Percentiles rank a stretch among this genome's conserved stretches.
phyloP scores from a whole-genome alignment of 75 land plant genomes.

The Isoetes taiwanensis region DNA sequence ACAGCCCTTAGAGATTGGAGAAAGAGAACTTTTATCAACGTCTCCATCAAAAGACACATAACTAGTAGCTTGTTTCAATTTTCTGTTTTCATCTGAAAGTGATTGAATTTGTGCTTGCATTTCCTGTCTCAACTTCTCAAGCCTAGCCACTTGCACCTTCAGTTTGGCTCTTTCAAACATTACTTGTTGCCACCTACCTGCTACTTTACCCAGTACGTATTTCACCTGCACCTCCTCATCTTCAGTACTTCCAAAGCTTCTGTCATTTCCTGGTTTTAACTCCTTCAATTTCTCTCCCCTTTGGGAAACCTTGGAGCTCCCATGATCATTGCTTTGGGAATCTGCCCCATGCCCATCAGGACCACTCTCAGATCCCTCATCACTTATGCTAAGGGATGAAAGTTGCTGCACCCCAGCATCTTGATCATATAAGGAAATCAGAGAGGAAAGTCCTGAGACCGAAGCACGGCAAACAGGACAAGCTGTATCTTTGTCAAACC shows the following conservation, averaged over 20 bases:
- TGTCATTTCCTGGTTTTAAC: too few relatives aligned
- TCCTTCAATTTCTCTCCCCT: background rate
- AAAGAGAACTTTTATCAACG: background rate
- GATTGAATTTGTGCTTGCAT: slow-evolving; percentile 17
- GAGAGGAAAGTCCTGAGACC: slow-evolving; percentile 16
- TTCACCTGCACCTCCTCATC: slow-evolving; percentile 14
- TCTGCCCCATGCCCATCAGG: slow-evolving; percentile 9
- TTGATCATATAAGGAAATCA: slow-evolving; percentile 26
- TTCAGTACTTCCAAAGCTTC: background rate
- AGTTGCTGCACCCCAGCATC: slow-evolving; percentile 25
- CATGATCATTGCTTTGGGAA: slow-evolving; percentile 1
- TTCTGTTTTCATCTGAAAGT: slow-evolving; percentile 19
- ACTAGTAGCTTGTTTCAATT: slow-evolving; percentile 13
- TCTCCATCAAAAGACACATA: slow-evolving; percentile 3
- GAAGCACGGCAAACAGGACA: slow-evolving; percentile 27
- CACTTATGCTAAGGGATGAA: slow-evolving; percentile 10
- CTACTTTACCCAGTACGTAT: slow-evolving; percentile 28
- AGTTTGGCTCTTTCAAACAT: slow-evolving; percentile 32
- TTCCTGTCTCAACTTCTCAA: slow-evolving; percentile 25
- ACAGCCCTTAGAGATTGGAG: too few relatives aligned
- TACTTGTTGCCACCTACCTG: slow-evolving; percentile 32
- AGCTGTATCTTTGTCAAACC: slow-evolving; percentile 26
- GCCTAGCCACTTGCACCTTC: slow-evolving; percentile 25
- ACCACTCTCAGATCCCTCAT: slow-evolving; percentile 10
- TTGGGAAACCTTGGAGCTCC: background rate